Conservation (phyloP, 164 flowering plant species). For the Stephania cephalantha region DNA sequence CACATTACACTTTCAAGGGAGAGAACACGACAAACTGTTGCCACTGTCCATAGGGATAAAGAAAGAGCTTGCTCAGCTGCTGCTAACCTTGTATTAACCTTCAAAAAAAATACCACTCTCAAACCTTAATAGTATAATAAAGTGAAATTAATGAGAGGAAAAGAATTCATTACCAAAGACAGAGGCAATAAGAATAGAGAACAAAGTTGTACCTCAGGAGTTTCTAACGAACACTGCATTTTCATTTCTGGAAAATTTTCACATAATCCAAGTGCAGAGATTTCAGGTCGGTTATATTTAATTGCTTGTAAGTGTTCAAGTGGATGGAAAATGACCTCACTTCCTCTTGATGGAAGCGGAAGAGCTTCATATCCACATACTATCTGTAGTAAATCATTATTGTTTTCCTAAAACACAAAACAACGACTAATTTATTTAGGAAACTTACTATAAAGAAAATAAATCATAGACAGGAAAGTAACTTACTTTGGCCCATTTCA, state of each 20-base stretch:
- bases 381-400: constrained; percentile 71
- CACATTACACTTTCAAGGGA: constrained; percentile 81
- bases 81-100: constrained; percentile 65
- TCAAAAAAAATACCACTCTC: constrained; percentile 10
- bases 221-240: constrained; percentile 26
- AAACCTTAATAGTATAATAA: not conserved
- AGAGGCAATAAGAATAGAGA: not conserved
- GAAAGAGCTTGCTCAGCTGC: constrained; percentile 85
- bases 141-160: constrained; percentile 1
- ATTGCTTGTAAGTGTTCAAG: constrained; percentile 84
- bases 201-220: constrained; percentile 44
- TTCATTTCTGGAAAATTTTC: constrained; percentile 25
- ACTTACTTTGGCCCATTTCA: constrained; percentile 87
- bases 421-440: not conserved
- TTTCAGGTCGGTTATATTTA: constrained; percentile 50
- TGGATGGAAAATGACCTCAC: constrained; percentile 61
- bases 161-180: not conserved
- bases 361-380: constrained; percentile 71
- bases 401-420: constrained; percentile 49
- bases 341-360: constrained; percentile 59
- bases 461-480: not conserved
- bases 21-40: constrained; percentile 81
- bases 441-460: not conserved
- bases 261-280: constrained; percentile 43
- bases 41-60: constrained; percentile 81